Base-by-base conservation (phyloP, 106 monocot genomes). In the Acanthochlamys bracteata region DNA sequence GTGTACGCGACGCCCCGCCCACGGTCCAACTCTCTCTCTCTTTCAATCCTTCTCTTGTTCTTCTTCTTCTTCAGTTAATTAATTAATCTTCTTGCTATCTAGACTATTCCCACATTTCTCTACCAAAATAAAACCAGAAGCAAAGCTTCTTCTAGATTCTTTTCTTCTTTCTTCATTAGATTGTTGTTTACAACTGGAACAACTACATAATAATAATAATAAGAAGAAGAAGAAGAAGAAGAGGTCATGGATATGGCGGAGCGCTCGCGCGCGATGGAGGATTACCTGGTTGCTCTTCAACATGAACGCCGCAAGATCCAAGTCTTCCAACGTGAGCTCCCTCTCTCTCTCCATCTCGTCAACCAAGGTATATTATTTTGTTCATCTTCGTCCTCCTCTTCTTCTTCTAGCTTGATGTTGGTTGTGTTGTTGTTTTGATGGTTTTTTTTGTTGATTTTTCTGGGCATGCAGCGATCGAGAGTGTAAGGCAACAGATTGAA, bases 311-410 rank as follows among this genome's bases (percentile, higher is more conserved):
- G 55, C 20, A 83, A 83, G 82, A 83, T 83, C 57, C 65, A 67
- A 63, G 67, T 78, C 46, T 83, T 83, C 67, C 67, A 69, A 24
- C 71, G 79, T 6, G 84, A 79, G 69, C 73, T 84, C 7, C 84
- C 84, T 10, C 84, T 84, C 24, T 70, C 69, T 61, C 66, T 79
- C 25, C 66, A 79, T 0, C 79, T 84, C 73, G 73, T 84, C 61
- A 63, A 72, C 20, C 69, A 71, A 69, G 64, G 84, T 78, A 55
- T 25, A 41, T 60, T 0, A 8, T 25, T 27, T 16, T 33, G 16
- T 54, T 6, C 55, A 55, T 20, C 16, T 66, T 12, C 53, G 24
- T 33, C 33, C 6, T 33, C 33, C 6, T 46, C 1, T 51, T 13
- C 14, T 22, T 39, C 20, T 39, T 55, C 41, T 21, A 3, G 26